These are phyloP conservation scores for Klebsormidium nitens DNA, from an alignment of 139 green algal genomes.

Conservation along the genomic window DNA sequence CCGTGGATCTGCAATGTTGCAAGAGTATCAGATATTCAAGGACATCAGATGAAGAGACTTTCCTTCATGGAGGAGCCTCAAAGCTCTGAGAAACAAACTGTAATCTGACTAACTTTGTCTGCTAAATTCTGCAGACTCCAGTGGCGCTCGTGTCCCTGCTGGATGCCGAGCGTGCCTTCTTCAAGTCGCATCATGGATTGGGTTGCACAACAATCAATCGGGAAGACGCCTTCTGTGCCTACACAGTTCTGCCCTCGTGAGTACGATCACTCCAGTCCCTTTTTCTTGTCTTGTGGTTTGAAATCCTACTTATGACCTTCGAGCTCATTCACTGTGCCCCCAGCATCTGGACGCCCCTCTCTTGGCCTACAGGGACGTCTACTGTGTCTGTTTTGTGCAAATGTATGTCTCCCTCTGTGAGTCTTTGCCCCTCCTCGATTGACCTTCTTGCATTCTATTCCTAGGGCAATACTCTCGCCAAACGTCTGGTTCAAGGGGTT, in stretches of 20 bases:
- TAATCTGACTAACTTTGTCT: background rate
- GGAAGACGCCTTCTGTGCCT: conserved; percentile 73
- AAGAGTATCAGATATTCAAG: too few species aligned
- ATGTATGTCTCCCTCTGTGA: conserved; percentile 6
- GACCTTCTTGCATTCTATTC: background rate
- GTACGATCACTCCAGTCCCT: too few species aligned
- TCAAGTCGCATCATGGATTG: too few species aligned
- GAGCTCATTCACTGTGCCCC: background rate
- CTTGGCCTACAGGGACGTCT: background rate
- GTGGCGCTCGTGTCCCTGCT: conserved; percentile 73
- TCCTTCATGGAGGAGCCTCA: too few species aligned
- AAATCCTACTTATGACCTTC: too few species aligned
- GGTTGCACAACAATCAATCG: too few species aligned
- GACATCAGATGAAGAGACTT: too few species aligned
- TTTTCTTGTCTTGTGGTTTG: too few species aligned
- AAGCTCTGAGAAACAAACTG: too few species aligned
- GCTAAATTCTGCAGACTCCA: conserved; percentile 5
- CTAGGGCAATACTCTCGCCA: background rate
- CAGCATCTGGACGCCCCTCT: background rate
- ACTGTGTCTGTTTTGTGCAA: background rate
- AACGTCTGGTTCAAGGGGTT: background rate
- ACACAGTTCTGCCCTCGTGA: conserved; percentile 62
- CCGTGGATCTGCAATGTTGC: too few species aligned
- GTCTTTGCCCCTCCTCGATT: background rate
- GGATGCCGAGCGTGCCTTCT: conserved; percentile 77